A percentile compares a stretch with the other conserved stretches of the same genome.
These are phyloP conservation scores for Thermothielavioides terrestris DNA, from an alignment of 495 filamentous ascomycete species.

Conservation along the genomic window DNA sequence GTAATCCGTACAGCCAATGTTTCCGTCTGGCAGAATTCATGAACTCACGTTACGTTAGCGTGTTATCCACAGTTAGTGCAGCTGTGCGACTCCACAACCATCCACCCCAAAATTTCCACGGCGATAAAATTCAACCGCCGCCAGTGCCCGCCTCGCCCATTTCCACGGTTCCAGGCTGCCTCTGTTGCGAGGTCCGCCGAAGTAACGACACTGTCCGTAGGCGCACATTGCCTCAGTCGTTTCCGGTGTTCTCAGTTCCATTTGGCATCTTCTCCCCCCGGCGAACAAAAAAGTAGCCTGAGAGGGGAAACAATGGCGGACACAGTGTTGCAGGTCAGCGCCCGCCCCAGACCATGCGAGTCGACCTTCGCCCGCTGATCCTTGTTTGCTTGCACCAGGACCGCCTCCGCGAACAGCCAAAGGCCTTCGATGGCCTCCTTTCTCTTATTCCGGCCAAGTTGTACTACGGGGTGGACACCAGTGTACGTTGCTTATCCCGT, in stretches of 20 bases:
- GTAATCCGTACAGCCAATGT: no score
- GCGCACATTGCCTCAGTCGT: no score
- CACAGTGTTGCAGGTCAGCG: constrained; percentile 22
- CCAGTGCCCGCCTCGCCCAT: constrained; percentile 18
- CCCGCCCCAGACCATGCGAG: neutral
- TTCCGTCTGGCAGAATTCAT: constrained; percentile 27
- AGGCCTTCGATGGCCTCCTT: constrained; percentile 83
- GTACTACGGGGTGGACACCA: constrained; percentile 81
- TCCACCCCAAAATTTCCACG: constrained; percentile 27
- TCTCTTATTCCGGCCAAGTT: constrained; percentile 88
- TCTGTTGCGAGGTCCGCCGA: no score
- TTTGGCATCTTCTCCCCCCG: no score
- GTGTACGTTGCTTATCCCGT: constrained; percentile 50
- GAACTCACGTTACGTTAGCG: no score
- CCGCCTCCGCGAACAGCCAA: constrained; percentile 73
- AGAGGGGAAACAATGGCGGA: constrained; percentile 19
- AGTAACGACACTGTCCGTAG: no score
- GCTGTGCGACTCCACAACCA: constrained; percentile 19
- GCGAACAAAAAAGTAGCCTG: no score
- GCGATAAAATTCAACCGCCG: constrained; percentile 29
- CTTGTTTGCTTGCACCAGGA: constrained; percentile 44
- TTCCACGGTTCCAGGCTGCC: no score
- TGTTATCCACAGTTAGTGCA: constrained; percentile 1
- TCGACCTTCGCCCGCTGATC: constrained; percentile 1
- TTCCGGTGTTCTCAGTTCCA: no score